A percentile compares a stretch with the other conserved stretches of the same genome.
Evolutionary conservation across 2,329 filamentous ascomycete species (phyloP).

Genomic region (Fusarium sulawesiense): DNA sequence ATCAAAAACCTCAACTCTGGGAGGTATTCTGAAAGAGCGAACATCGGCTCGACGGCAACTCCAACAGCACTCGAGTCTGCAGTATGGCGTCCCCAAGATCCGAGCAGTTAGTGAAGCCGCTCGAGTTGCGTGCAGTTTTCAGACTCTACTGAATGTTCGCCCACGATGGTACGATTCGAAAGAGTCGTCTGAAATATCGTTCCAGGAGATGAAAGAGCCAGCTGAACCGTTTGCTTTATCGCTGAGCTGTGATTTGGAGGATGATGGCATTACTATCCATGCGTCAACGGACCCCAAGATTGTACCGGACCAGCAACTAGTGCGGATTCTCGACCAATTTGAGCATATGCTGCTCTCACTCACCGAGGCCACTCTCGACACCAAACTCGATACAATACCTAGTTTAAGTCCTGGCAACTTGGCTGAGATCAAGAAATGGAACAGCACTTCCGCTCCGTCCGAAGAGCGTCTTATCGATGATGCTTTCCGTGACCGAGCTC

Average conservation of each 20-base stretch:
- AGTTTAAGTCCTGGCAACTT: neutral
- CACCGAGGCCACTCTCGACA: neutral
- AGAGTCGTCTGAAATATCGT: neutral
- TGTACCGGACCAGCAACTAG: neutral
- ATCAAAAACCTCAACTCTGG: neutral
- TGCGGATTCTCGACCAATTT: neutral
- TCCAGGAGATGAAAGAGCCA: neutral
- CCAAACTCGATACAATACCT: neutral
- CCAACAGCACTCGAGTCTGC: neutral
- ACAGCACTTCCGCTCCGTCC: neutral
- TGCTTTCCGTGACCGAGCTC: neutral
- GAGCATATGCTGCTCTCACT: neutral
- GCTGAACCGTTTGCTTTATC: neutral
- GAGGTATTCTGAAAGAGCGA: neutral
- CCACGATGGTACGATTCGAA: neutral
- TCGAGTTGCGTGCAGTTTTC: neutral
- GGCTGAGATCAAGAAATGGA: neutral
- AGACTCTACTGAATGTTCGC: neutral
- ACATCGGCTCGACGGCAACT: neutral
- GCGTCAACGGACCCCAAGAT: neutral
- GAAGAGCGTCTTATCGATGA: neutral
- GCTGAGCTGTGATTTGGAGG: neutral
- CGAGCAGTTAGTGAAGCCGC: neutral
- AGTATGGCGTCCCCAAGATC: neutral
- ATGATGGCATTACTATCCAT: neutral